Evolutionary conservation across 495 filamentous ascomycete species (phyloP), one percentile per base, ranked within the genome.

Genomic region (Talaromyces adpressus): DNA sequence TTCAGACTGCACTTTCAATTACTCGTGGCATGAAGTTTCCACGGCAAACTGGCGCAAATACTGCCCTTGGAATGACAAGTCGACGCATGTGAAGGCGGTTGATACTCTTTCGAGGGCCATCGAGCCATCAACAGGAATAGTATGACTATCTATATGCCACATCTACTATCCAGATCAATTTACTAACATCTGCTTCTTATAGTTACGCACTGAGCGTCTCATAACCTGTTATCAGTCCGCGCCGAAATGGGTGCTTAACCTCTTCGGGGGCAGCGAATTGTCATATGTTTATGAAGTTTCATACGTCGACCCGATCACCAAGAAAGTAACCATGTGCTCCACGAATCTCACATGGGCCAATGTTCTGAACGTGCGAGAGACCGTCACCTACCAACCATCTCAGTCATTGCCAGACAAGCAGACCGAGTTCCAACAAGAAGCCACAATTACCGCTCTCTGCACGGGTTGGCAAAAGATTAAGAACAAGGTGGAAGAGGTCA

Each of bases 21-120:
- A 98, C 81, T 92, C 92, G 27, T 98, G 94, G 93, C 89, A 93
- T 67, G 95, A 97, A 75, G 95, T 98, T 36, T 96, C 92, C n/a
- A 91, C 91, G n/a, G 91, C 89, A 68, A 98, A 98, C 83, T 98
- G 94, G 94, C 87, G 87, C 57, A 98, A 98, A 76, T 98, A 98
- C 80, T 95, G 91, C 73, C 92, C 93, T 34, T 97, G 94, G 94
- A 98, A 98, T 78, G 86, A 97, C 67, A 92, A 95, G 75, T 90
- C 88, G 1, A 90, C 90, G 29, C 94, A 98, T 73, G 94, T 98
- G 54, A 82, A 96, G 61, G 92, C 90, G 66, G 95, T 98, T 64
- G 94, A 98, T 77, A 98, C 93, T 4, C 73, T 98, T 62, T 88
- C 87, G 47, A 87, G 95, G 41, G 73, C 70, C n/a, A 83, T 98